A percentile compares a stretch with the other conserved stretches of the same genome.
Conservation (phyloP, 768 basidiomycete species). For the Serpula lacrymans region DNA sequence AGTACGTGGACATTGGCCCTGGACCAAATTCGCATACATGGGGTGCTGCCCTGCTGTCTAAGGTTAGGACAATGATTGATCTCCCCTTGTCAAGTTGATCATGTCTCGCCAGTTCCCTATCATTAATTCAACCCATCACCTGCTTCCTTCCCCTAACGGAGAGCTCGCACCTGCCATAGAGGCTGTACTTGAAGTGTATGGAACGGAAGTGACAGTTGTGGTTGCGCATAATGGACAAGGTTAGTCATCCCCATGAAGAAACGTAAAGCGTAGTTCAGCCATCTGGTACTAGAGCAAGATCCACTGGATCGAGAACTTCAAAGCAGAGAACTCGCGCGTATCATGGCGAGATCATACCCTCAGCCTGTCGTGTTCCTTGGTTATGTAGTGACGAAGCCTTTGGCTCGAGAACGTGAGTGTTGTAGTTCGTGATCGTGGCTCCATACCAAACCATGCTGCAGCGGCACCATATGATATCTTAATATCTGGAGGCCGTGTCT, state of each 20-base stretch:
- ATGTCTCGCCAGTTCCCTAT: conserved; percentile 70
- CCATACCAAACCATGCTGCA: too few relatives aligned
- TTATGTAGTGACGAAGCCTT: conserved; percentile 74
- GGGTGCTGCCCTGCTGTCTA: conserved; percentile 81
- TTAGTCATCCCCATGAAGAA: too few relatives aligned
- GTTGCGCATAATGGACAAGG: conserved; percentile 93
- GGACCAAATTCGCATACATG: conserved; percentile 88
- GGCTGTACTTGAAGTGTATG: conserved; percentile 76
- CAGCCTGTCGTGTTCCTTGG: conserved; percentile 77
- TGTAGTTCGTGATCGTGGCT: conserved; percentile 8
- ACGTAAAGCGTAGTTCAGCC: too few relatives aligned
- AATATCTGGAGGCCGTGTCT: conserved; percentile 71
- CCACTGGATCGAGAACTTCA: conserved; percentile 86
- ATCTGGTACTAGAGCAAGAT: conserved; percentile 88
- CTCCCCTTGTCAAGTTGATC: conserved; percentile 2
- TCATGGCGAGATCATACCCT: conserved; percentile 69
- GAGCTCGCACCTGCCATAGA: conserved; percentile 91
- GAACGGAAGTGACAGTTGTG: conserved; percentile 75
- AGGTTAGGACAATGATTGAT: too few relatives aligned
- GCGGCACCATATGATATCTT: conserved; percentile 76
- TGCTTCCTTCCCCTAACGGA: conserved; percentile 81
- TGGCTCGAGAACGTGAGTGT: conserved; percentile 56
- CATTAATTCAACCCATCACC: conserved; percentile 78
- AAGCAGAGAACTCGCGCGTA: conserved; percentile 72
- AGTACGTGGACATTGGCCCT: conserved; percentile 89